A percentile compares a stretch with the other conserved stretches of the same genome.
Conservation (phyloP, 2,329 filamentous ascomycete species). For the Zymoseptoria passerinii region DNA sequence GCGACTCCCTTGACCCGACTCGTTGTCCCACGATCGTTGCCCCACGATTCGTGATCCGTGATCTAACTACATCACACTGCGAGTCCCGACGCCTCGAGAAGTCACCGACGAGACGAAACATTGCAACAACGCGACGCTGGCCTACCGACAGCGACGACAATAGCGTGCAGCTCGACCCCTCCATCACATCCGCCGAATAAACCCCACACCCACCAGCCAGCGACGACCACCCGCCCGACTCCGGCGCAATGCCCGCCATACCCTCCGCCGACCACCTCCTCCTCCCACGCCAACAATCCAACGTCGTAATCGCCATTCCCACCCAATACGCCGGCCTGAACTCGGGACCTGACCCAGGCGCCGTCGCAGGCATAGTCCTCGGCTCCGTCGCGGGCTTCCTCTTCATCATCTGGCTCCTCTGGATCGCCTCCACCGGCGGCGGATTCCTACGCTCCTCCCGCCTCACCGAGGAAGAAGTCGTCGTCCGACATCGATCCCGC, state of each 20-base stretch:
- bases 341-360: conserved; percentile 46
- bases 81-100: background rate
- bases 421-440: conserved; percentile 29
- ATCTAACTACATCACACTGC: background rate
- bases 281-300: conserved; percentile 16
- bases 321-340: conserved; percentile 51
- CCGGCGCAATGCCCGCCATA: background rate
- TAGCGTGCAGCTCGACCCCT: background rate
- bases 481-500: conserved; percentile 24
- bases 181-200: background rate
- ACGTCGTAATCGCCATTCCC: conserved; percentile 43
- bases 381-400: conserved; percentile 48
- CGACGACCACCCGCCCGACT: background rate
- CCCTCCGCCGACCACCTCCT: background rate
- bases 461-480: conserved; percentile 27
- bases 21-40: background rate
- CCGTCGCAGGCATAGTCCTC: conserved; percentile 53
- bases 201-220: background rate
- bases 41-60: background rate
- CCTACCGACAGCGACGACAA: background rate
- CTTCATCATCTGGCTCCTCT: conserved; percentile 45
- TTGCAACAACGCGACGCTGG: background rate
- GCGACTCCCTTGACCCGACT: background rate
- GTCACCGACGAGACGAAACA: background rate
- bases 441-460: conserved; percentile 23